A percentile compares a stretch with the other conserved stretches of the same genome.
Evolutionary conservation across 495 filamentous ascomycete species (phyloP).

Genomic region (Peziza echinospora): DNA sequence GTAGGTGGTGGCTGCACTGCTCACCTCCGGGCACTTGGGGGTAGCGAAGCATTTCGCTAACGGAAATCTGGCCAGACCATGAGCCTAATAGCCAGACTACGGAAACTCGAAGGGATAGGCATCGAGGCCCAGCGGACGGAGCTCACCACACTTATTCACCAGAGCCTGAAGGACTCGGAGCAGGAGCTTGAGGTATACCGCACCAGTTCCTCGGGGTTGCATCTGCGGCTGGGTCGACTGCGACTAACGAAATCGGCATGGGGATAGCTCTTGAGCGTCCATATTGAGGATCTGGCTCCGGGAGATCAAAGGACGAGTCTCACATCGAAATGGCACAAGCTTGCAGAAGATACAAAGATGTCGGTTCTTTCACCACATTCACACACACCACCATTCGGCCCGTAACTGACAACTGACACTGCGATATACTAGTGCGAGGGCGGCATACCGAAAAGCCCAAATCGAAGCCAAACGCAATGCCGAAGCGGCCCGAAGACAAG

Average conservation of each 20-base stretch:
- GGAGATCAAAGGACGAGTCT: slow-evolving; percentile 27
- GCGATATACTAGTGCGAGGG: slow-evolving; percentile 30
- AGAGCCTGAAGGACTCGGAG: slow-evolving; percentile 61
- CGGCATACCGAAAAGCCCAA: slow-evolving; percentile 65
- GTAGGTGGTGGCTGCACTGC: slow-evolving; percentile 5
- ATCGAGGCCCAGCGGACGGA: slow-evolving; percentile 32
- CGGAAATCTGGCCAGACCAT: slow-evolving; percentile 10
- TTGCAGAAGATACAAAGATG: slow-evolving; percentile 47
- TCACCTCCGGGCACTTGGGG: not conserved
- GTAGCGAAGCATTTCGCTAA: slow-evolving; percentile 6
- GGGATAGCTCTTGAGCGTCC: slow-evolving; percentile 24
- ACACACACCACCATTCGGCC: slow-evolving; percentile 2
- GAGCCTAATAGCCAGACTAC: slow-evolving; percentile 14
- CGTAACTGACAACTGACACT: no score
- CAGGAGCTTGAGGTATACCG: slow-evolving; percentile 59
- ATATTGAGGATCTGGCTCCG: slow-evolving; percentile 31
- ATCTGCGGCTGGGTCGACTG: no score
- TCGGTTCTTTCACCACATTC: slow-evolving; percentile 26
- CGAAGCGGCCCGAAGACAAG: slow-evolving; percentile 45
- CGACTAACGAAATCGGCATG: no score
- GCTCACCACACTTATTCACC: slow-evolving; percentile 60
- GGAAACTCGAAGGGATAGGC: slow-evolving; percentile 9
- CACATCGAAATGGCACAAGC: slow-evolving; percentile 37
- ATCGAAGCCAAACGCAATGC: slow-evolving; percentile 59
- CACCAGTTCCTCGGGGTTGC: no score